These are phyloP conservation scores for Fusarium illudens DNA, from an alignment of 2,329 filamentous ascomycete genomes.

Conservation along the genomic window DNA sequence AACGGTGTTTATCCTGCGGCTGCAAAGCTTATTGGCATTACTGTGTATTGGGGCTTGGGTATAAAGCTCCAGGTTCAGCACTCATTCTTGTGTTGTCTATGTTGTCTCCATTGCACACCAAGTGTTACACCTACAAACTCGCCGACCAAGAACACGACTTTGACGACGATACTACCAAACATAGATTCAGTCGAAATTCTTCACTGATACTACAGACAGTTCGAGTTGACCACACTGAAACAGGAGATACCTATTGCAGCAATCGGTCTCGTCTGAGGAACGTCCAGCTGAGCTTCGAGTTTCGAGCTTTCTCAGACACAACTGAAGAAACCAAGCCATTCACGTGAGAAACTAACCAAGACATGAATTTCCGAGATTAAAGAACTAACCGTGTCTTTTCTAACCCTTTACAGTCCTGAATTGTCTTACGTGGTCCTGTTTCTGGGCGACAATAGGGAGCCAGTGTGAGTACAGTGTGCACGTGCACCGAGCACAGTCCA, in stretches of 20 bases:
- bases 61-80: neutral
- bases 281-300: neutral
- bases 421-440: neutral
- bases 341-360: neutral
- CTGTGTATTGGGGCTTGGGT: no score
- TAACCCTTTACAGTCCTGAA: neutral
- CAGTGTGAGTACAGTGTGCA: neutral
- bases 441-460: neutral
- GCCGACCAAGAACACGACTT: neutral
- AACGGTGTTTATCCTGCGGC: no score
- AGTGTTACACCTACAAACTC: neutral
- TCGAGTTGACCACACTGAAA: neutral
- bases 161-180: neutral
- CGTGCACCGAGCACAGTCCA: neutral
- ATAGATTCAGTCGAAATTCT: fast-evolving
- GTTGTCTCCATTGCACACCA: no score
- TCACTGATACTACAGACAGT: neutral
- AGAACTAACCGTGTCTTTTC: neutral
- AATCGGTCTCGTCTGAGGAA: neutral
- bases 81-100: neutral
- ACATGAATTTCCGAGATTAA: neutral
- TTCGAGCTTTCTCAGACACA: neutral
- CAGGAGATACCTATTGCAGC: neutral
- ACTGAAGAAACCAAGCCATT: neutral
- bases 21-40: neutral